Evolutionary conservation across 1,284 basidiomycete genomes (phyloP).

Genomic region (Erythrobasidium hasegawianum): DNA sequence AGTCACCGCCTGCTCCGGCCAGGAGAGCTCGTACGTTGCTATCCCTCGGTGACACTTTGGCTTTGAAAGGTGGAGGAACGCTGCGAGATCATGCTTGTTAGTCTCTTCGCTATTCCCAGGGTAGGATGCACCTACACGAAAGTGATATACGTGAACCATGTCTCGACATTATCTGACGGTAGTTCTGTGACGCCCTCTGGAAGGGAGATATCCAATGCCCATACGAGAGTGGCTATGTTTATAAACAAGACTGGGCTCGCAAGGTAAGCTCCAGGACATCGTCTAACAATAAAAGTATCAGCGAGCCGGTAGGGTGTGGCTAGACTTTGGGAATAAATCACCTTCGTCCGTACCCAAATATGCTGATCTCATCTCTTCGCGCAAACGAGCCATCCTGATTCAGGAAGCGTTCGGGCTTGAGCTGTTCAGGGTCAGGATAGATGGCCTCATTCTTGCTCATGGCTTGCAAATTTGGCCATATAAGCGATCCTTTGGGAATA

Average conservation of each 20-base stretch:
- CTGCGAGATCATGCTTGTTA: background rate
- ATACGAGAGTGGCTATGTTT: slow-evolving; percentile 13
- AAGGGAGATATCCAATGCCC: slow-evolving; percentile 14
- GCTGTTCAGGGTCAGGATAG: slow-evolving; percentile 18
- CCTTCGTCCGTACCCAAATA: slow-evolving; percentile 30
- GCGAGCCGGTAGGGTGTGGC: no score
- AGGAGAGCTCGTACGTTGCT: background rate
- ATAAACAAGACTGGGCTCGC: slow-evolving; percentile 18
- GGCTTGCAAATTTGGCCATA: slow-evolving; percentile 9
- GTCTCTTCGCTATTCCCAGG: background rate
- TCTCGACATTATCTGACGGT: slow-evolving; percentile 12
- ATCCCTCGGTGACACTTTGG: background rate
- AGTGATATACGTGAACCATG: slow-evolving; percentile 15
- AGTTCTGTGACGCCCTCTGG: slow-evolving; percentile 2
- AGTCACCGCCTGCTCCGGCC: no score
- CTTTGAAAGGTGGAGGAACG: slow-evolving; percentile 18
- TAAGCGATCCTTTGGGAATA: slow-evolving; percentile 17
- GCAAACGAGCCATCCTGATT: slow-evolving; percentile 17
- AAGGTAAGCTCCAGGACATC: slow-evolving; percentile 20
- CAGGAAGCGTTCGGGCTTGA: slow-evolving; percentile 32
- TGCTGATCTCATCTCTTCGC: slow-evolving; percentile 26
- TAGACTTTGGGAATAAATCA: background rate
- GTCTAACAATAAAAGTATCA: background rate
- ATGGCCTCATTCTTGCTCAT: slow-evolving; percentile 26
- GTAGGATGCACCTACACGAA: background rate